Base-by-base conservation (phyloP, 2,329 filamentous ascomycete genomes). In the Exophiala oligosperma region DNA sequence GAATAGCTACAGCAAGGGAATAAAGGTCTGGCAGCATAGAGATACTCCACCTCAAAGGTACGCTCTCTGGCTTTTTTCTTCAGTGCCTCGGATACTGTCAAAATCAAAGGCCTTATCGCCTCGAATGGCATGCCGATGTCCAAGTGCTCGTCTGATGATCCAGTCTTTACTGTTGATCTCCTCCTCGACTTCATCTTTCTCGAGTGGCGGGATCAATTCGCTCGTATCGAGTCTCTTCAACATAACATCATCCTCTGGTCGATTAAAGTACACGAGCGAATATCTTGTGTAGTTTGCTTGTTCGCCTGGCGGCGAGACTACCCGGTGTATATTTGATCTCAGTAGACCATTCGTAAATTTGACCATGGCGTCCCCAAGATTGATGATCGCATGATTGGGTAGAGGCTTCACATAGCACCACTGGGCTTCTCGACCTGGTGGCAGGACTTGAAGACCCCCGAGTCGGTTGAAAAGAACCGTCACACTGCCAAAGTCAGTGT, bases 381-480 rank as follows among this genome's bases (percentile, higher is more conserved):
- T 71, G 12, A 73, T 67, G 14, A 72, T 68, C 40, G 67, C 66
- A 11, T 79, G 77, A 0, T 77, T 76, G 0, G 75, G 74, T 0
- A 83, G 62, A 0, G 82, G 82, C 17, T 75, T 73, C 0, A 85
- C 81, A 61, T 81, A 84, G 14, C 73, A 70, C 82, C 82, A 85
- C 28, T 75, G 68, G 8, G 70, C 71, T 53, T 73, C 71, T 3
- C 64, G 63, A 0, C 70, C 69, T 0, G 79, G 79, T 0, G 77
- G 74, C 2, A 79, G 71, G 2, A 84, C 77, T 65, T 84, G 82
- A 6, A 84, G 71, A 0, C 82, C 82, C 0, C 81, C 81, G 1
- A 84, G 68, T 0, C 79, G 74, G 68, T 84, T 84, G 69, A 84
- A 82, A 1, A 85, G 74, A 4, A 84, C 70, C 0, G 82, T 84